Percentiles rank a stretch among this genome's conserved stretches.
Evolutionary conservation across 805 yeast genomes (phyloP).

Genomic region (Sungouiella blattae): DNA sequence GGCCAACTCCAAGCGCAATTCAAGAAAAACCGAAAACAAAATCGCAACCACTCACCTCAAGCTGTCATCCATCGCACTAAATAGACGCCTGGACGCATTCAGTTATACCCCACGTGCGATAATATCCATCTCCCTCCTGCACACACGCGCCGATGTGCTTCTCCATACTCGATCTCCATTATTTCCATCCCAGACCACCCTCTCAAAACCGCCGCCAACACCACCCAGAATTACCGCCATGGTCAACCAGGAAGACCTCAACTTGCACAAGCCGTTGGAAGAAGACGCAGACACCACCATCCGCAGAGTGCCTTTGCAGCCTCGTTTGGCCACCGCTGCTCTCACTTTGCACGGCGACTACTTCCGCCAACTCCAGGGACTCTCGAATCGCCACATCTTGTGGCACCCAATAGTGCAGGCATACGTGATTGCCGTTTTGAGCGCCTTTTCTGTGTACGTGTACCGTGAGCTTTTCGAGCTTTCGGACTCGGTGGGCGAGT

Average conservation of each 20-base stretch:
- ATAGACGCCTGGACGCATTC: slow-evolving; percentile 1
- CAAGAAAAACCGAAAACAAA: too few relatives aligned
- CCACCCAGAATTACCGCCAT: too few relatives aligned
- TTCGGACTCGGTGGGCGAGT: slow-evolving; percentile 29
- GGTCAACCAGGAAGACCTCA: slow-evolving; percentile 49
- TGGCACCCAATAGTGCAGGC: slow-evolving; percentile 43
- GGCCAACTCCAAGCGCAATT: too few relatives aligned
- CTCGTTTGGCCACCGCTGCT: slow-evolving; percentile 58
- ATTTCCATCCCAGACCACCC: not conserved
- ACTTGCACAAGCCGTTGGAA: slow-evolving; percentile 54
- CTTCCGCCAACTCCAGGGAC: slow-evolving; percentile 44
- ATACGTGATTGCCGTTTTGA: slow-evolving; percentile 7
- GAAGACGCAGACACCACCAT: slow-evolving; percentile 51
- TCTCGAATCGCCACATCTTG: slow-evolving; percentile 43
- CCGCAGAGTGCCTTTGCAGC: slow-evolving; percentile 45
- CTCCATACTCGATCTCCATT: not conserved
- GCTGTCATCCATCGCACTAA: too few relatives aligned
- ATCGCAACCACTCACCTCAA: too few relatives aligned
- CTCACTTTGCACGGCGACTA: slow-evolving; percentile 63
- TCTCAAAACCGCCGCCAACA: too few relatives aligned
- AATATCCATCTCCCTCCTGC: not conserved
- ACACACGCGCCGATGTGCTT: slow-evolving; percentile 3
- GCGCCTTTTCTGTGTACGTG: slow-evolving; percentile 14
- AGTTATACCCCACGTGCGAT: slow-evolving; percentile 6
- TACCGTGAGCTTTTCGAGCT: slow-evolving; percentile 29